Percentiles rank a stretch among this genome's conserved stretches.
phyloP scores from a whole-genome alignment of 129 eudicot genomes.

The Ambrosia trifida region DNA sequence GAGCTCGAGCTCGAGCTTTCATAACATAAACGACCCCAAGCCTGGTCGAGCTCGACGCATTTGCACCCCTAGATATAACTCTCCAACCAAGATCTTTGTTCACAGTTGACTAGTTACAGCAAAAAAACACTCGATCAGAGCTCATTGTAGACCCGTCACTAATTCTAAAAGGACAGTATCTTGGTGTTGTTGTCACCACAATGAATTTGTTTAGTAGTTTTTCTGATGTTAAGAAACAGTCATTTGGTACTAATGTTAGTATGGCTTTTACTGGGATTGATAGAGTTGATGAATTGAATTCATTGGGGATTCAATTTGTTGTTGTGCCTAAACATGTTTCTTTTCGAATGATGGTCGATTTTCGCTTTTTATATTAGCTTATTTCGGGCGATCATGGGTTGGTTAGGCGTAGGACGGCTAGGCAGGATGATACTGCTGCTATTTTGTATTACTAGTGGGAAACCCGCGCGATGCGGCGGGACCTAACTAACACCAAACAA shows the following conservation, averaged over 20 bases:
- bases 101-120: conserved; percentile 60
- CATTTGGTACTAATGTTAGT: conserved; percentile 41
- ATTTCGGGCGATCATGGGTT: conserved; percentile 42
- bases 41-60: too few relatives aligned
- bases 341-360: not conserved
- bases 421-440: conserved; percentile 77
- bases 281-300: conserved; percentile 35
- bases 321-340: conserved; percentile 41
- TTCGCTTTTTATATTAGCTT: conserved; percentile 37
- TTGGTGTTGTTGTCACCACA: conserved; percentile 73
- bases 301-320: conserved; percentile 45
- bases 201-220: conserved; percentile 73
- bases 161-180: conserved; percentile 54
- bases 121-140: conserved; percentile 31
- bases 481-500: too few relatives aligned
- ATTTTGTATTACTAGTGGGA: conserved; percentile 73
- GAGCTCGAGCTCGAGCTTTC: too few relatives aligned
- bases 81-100: conserved; percentile 66
- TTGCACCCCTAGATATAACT: too few relatives aligned
- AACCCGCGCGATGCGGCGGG: too few relatives aligned
- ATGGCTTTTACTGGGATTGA: conserved; percentile 48
- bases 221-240: conserved; percentile 65
- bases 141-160: conserved; percentile 3
- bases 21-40: too few relatives aligned
- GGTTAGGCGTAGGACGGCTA: conserved; percentile 43